Conservation (phyloP, 1,284 basidiomycete species). For the Ganoderma sp. region DNA sequence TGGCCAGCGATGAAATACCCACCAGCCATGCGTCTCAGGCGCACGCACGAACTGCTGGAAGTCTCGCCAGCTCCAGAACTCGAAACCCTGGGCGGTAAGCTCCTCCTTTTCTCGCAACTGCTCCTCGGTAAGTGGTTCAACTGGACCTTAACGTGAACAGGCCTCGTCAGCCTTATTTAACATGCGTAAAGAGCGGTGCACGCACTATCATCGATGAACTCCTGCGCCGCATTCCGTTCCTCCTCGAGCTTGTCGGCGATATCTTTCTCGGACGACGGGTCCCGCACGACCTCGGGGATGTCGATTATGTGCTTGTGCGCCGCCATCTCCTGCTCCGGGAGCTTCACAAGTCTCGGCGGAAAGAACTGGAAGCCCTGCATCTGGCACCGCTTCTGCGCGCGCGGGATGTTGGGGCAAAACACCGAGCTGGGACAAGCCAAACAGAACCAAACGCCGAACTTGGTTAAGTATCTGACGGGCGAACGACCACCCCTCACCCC, state of each 20-base stretch:
- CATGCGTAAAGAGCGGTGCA: background rate
- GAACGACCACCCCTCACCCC: no score
- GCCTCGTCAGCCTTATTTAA: background rate
- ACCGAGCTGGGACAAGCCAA: no score
- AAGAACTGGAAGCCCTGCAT: conserved; percentile 99
- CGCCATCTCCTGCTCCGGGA: conserved; percentile 90
- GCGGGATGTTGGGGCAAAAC: conserved; percentile 67
- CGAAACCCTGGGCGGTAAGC: conserved; percentile 82
- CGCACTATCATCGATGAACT: conserved; percentile 83
- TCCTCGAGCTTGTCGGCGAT: conserved; percentile 86
- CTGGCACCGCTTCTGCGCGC: conserved; percentile 89
- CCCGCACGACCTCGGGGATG: conserved; percentile 75
- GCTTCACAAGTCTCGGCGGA: conserved; percentile 78
- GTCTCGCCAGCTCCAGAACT: conserved; percentile 90
- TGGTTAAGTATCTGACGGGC: no score
- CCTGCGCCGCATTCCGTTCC: conserved; percentile 83
- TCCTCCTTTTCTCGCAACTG: conserved; percentile 83
- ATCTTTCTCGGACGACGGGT: conserved; percentile 75
- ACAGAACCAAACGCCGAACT: no score
- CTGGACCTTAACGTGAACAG: conserved; percentile 45
- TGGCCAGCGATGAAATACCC: conserved; percentile 31
- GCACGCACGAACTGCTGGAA: conserved; percentile 92
- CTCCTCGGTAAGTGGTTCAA: conserved; percentile 87
- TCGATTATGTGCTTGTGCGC: conserved; percentile 81
- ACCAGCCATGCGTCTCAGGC: conserved; percentile 89